A percentile compares a stretch with the other conserved stretches of the same genome.
These are phyloP conservation scores for Monosporascus sp. DNA, from an alignment of 2,329 filamentous ascomycete species.

Conservation along the genomic window DNA sequence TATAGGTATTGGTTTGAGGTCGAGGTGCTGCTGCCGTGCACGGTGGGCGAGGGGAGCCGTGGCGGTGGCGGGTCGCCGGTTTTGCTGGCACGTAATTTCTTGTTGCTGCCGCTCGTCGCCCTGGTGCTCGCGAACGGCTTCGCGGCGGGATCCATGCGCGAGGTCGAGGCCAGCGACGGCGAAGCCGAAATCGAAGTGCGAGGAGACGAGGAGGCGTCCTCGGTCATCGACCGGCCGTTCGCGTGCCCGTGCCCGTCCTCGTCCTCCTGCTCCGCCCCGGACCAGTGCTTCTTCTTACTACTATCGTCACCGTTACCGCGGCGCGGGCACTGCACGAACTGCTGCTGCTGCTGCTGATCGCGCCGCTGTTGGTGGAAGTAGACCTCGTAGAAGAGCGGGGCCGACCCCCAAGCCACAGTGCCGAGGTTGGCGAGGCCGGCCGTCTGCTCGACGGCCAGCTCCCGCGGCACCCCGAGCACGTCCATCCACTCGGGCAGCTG, in stretches of 20 bases:
- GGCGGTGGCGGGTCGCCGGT: neutral
- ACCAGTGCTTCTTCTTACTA: neutral
- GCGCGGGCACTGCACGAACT: too few relatives aligned
- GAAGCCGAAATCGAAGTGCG: neutral
- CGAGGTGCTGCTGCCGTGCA: neutral
- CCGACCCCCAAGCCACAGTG: constrained; percentile 14
- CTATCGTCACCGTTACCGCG: too few relatives aligned
- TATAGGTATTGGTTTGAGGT: neutral
- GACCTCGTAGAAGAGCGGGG: constrained; percentile 22
- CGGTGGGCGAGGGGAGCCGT: neutral
- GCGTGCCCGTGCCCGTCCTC: neutral
- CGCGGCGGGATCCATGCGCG: constrained; percentile 2
- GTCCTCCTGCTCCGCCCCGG: too few relatives aligned
- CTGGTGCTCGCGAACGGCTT: neutral
- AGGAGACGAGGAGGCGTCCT: neutral
- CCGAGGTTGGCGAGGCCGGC: constrained; percentile 35
- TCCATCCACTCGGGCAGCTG: constrained; percentile 44
- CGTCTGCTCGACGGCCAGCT: constrained; percentile 33
- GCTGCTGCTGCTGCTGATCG: neutral
- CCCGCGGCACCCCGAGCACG: constrained; percentile 38
- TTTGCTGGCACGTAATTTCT: too few relatives aligned
- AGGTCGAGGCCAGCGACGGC: neutral
- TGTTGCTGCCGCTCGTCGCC: too few relatives aligned
- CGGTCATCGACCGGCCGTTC: neutral
- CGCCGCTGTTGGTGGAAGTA: constrained; percentile 10